A percentile compares a stretch with the other conserved stretches of the same genome.
phyloP scores from a whole-genome alignment of 176 grass and related monocot species.

The Bonia amplexicaulis region DNA sequence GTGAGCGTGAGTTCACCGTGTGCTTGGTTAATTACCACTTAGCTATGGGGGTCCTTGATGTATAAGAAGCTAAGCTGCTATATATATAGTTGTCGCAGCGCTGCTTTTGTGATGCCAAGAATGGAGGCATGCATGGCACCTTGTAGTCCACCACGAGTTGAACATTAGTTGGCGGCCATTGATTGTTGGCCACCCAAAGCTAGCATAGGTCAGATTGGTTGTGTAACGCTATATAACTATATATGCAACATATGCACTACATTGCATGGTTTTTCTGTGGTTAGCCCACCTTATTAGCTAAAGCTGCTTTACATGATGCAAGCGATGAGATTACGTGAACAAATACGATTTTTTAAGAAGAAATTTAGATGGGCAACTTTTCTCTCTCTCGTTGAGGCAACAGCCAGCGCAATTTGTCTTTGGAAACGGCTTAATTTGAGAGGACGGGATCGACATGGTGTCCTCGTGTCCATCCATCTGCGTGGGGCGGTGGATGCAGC shows the following conservation, averaged over 20 bases:
- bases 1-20: background rate
- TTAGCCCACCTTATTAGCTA: background rate
- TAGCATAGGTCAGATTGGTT: slow-evolving; percentile 12
- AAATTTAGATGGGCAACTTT: background rate
- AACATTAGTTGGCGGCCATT: background rate
- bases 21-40: background rate
- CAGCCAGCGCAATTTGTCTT: too few relatives aligned
- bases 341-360: background rate
- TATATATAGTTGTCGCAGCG: background rate
- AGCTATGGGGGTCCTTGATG: too few relatives aligned
- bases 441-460: background rate
- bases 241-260: background rate
- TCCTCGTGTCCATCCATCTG: background rate
- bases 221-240: background rate
- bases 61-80: background rate
- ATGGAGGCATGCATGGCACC: background rate
- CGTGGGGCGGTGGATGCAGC: background rate
- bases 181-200: slow-evolving; percentile 4
- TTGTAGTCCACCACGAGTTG: slow-evolving; percentile 17
- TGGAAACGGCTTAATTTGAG: background rate
- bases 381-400: too few relatives aligned
- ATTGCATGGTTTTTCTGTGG: background rate
- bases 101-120: background rate
- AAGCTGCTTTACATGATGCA: background rate
- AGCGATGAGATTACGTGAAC: background rate